phyloP scores from a whole-genome alignment of 352 stramenopile species.

The Thraustochytrium striatum region DNA sequence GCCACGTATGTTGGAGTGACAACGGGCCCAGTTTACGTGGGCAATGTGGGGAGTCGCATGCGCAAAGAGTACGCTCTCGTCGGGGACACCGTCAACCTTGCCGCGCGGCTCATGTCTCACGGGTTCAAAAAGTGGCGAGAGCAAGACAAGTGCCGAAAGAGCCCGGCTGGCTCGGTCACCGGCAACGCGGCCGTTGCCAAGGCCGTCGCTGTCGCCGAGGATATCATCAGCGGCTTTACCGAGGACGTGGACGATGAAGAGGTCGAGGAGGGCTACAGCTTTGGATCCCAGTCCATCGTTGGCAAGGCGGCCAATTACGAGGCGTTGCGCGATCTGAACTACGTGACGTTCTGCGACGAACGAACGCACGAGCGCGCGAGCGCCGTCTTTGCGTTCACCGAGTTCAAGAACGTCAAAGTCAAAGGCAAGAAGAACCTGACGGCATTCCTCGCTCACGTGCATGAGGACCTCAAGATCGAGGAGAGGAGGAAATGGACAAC shows the following conservation, averaged over 20 bases:
- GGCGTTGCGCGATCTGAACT: no score
- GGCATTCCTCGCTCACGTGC: background rate
- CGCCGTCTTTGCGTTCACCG: background rate
- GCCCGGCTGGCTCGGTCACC: background rate
- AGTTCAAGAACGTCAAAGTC: background rate
- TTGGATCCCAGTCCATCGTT: no score
- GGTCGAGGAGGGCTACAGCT: no score
- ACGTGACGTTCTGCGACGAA: conserved; percentile 1
- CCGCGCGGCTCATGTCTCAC: conserved; percentile 75
- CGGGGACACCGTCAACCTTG: conserved; percentile 87
- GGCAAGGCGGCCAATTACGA: no score
- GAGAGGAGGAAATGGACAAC: background rate
- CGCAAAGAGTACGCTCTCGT: conserved; percentile 86
- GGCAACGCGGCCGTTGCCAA: no score
- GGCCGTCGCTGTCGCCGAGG: no score
- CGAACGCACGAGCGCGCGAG: background rate
- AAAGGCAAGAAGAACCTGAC: conserved; percentile 16
- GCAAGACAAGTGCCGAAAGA: background rate
- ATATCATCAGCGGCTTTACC: no score
- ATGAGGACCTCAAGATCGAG: background rate
- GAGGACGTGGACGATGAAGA: no score
- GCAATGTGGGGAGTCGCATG: conserved; percentile 80
- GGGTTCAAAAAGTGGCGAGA: conserved; percentile 24
- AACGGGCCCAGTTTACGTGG: conserved; percentile 80
- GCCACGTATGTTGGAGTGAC: conserved; percentile 79